phyloP scores from a whole-genome alignment of 768 basidiomycete species.

The Pluteus cervinus region DNA sequence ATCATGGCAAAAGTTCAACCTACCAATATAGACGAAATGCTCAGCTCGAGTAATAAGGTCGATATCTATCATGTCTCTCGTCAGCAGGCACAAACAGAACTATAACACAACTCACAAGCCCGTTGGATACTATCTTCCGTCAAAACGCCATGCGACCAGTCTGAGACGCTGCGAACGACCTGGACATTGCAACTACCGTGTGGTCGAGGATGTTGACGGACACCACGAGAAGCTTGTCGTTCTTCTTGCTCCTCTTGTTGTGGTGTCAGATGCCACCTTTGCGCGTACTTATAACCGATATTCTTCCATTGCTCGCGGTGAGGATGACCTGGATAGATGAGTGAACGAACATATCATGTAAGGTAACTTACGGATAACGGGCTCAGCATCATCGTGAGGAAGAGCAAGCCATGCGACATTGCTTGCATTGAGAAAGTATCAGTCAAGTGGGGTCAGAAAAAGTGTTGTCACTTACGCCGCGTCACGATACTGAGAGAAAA shows the following conservation, averaged over 20 bases:
- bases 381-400: slow-evolving; percentile 69
- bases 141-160: slow-evolving; percentile 93
- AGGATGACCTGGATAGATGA: slow-evolving; percentile 46
- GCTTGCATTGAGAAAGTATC: slow-evolving; percentile 21
- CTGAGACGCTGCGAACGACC: slow-evolving; percentile 78
- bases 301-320: slow-evolving; percentile 55
- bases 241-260: slow-evolving; percentile 34
- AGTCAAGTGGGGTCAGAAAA: background rate
- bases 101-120: slow-evolving; percentile 57
- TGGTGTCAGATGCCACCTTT: slow-evolving; percentile 50
- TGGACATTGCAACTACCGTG: slow-evolving; percentile 65
- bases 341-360: background rate
- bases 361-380: slow-evolving; percentile 43
- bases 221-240: slow-evolving; percentile 29
- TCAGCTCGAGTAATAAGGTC: slow-evolving; percentile 78
- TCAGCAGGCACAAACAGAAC: slow-evolving; percentile 1
- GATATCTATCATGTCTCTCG: slow-evolving; percentile 40
- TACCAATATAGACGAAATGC: slow-evolving; percentile 91
- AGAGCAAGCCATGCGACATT: slow-evolving; percentile 68
- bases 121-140: slow-evolving; percentile 91
- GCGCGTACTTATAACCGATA: slow-evolving; percentile 54
- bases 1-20: slow-evolving; percentile 15
- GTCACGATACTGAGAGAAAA: slow-evolving; percentile 29
- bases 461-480: slow-evolving; percentile 34
- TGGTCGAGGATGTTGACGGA: background rate